A percentile compares a stretch with the other conserved stretches of the same genome.
Evolutionary conservation across 2,329 filamentous ascomycete genomes (phyloP).

Genomic region (Sporothrix mexicana): DNA sequence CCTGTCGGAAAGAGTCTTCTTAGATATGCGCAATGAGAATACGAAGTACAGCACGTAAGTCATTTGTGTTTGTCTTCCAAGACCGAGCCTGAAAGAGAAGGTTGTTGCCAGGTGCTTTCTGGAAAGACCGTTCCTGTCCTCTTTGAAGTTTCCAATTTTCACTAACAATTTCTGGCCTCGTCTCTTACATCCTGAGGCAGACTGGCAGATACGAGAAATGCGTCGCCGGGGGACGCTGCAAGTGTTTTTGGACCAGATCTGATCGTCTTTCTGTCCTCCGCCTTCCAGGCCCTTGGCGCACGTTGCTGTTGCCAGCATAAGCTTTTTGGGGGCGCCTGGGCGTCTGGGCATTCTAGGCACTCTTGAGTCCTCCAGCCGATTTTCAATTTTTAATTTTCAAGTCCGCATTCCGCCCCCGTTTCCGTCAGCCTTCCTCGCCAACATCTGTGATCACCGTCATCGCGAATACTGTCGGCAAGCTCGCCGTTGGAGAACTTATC

Average conservation of each 20-base stretch:
- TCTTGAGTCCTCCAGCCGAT: background rate
- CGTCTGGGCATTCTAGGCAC: background rate
- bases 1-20: background rate
- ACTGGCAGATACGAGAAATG: background rate
- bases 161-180: background rate
- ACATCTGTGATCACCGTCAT: background rate
- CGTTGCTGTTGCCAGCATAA: background rate
- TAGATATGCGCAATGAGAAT: too few relatives aligned
- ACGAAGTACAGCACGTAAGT: background rate
- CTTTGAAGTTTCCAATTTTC: background rate
- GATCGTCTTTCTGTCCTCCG: too few relatives aligned
- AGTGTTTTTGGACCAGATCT: background rate
- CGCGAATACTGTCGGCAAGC: too few relatives aligned
- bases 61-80: background rate
- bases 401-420: background rate
- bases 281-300: too few relatives aligned
- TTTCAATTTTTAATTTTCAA: background rate
- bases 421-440: background rate
- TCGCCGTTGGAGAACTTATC: too few relatives aligned
- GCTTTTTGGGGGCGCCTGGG: background rate
- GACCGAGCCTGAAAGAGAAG: background rate
- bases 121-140: background rate
- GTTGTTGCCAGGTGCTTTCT: background rate
- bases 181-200: slow-evolving; percentile 20
- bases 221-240: background rate